These are phyloP conservation scores for Incumbomyces delicatus DNA, from an alignment of 2,329 filamentous ascomycete species.

Conservation along the genomic window DNA sequence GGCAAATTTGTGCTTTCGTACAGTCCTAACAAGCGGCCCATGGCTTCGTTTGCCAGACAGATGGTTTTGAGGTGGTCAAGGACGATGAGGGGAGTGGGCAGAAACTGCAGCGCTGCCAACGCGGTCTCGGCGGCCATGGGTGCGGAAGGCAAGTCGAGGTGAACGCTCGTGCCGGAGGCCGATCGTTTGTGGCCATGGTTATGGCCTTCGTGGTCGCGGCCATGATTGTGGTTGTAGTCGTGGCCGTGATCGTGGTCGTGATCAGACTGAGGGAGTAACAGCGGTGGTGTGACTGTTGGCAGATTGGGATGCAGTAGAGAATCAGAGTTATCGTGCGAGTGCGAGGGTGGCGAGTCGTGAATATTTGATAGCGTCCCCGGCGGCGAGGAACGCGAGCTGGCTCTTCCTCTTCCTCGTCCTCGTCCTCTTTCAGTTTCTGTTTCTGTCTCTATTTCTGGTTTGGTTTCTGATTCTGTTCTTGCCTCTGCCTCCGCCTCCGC, in stretches of 20 bases:
- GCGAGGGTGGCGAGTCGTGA: too few species aligned
- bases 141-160: conserved; percentile 14
- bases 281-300: neutral
- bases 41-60: conserved; percentile 64
- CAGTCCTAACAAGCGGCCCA: conserved; percentile 60
- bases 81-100: conserved; percentile 63
- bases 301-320: too few species aligned
- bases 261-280: neutral
- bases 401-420: too few species aligned
- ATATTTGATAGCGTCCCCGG: too few species aligned
- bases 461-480: too few species aligned
- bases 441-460: too few species aligned
- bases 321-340: too few species aligned
- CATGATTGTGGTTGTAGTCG: neutral
- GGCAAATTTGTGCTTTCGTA: conserved; percentile 25
- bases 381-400: too few species aligned
- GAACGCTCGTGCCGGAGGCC: conserved; percentile 4
- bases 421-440: too few species aligned
- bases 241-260: neutral
- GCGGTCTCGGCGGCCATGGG: conserved; percentile 31
- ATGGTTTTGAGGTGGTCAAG: conserved; percentile 60
- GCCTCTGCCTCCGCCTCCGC: too few species aligned
- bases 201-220: too few species aligned
- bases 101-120: conserved; percentile 60
- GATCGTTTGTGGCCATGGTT: conserved; percentile 2